These are phyloP conservation scores for Trichosporon faecale DNA, from an alignment of 1,284 basidiomycete genomes.

Conservation along the genomic window DNA sequence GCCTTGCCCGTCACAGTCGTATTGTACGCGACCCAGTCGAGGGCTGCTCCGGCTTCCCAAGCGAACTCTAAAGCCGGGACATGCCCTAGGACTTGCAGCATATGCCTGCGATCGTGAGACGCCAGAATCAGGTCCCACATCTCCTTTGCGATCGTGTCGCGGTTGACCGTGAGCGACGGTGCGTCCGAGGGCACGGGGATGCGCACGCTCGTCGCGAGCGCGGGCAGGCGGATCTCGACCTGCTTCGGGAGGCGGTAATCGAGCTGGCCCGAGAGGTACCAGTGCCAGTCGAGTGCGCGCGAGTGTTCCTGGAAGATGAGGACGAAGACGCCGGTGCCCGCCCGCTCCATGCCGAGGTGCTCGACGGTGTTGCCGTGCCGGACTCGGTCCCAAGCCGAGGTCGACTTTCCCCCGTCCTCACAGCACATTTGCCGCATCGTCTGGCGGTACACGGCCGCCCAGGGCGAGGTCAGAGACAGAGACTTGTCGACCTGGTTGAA, in stretches of 20 bases:
- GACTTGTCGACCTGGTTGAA: constrained; percentile 48
- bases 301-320: constrained; percentile 43
- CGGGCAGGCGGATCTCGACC: constrained; percentile 42
- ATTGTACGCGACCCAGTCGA: constrained; percentile 49
- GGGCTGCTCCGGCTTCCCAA: constrained; percentile 42
- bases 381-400: constrained; percentile 10
- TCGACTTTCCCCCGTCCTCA: background rate
- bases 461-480: constrained; percentile 29
- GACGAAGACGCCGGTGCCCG: constrained; percentile 35
- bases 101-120: constrained; percentile 29
- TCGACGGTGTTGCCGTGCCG: constrained; percentile 16
- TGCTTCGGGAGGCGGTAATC: constrained; percentile 38
- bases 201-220: constrained; percentile 37
- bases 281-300: constrained; percentile 50
- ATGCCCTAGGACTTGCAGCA: constrained; percentile 28
- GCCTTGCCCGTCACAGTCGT: constrained; percentile 36
- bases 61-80: constrained; percentile 37
- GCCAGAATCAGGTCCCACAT: constrained; percentile 37
- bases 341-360: constrained; percentile 14
- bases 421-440: constrained; percentile 13
- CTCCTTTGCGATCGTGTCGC: constrained; percentile 28
- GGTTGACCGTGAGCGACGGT: constrained; percentile 27
- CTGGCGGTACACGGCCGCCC: constrained; percentile 16
- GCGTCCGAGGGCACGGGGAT: constrained; percentile 38
- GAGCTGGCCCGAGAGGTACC: constrained; percentile 48